Base-by-base conservation (phyloP, 371 early-diverging fungal species). In the Batkoa obscura region DNA sequence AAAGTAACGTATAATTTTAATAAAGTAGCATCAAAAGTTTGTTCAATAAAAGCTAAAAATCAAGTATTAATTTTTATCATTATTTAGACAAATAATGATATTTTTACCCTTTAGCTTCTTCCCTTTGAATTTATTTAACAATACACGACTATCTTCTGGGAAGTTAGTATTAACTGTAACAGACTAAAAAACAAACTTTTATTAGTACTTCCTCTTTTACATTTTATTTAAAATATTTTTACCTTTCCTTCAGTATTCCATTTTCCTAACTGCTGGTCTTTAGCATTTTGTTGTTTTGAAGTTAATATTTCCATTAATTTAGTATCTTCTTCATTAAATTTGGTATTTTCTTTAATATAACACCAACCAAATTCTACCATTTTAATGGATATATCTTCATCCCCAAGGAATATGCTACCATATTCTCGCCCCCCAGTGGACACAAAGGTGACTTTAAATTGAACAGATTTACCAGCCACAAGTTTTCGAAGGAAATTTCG, bases 1-100 rank as follows among this genome's bases (percentile, higher is more conserved):
- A 84, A 62, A 34, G 77, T 69, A 47, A 92, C 62, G 37, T 76
- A 68, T 3, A 89, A 79, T 15, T 93, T 85, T 60, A 81, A 75
- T 6, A 87, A 89, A 8, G 88, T 77, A n/a, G 81, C 96, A 66
- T 92, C 93, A 50, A 90, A 87, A 10, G 93, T 85, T 66, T 85
- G 90, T 66, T 96, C 94, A 62, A 96, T 73, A 17, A 91, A 77
- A 36, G 84, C 95, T 74, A 50, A 17, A 38, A 58, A 1, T 43
- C 23, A 23, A 23, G 23, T 23, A 23, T 23, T 23, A 23, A 23
- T 23, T 23, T 23, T 23, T 23, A 23, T 23, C 23, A 10, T 41
- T 41, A 41, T 10, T 41, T 41, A n/a, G n/a, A 41, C n/a, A 41
- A n/a, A 41, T 45, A 53, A 9, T 13, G 3, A 32, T 8, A n/a